Conservation (phyloP, 768 basidiomycete species). For the Termitomyces sp. region DNA sequence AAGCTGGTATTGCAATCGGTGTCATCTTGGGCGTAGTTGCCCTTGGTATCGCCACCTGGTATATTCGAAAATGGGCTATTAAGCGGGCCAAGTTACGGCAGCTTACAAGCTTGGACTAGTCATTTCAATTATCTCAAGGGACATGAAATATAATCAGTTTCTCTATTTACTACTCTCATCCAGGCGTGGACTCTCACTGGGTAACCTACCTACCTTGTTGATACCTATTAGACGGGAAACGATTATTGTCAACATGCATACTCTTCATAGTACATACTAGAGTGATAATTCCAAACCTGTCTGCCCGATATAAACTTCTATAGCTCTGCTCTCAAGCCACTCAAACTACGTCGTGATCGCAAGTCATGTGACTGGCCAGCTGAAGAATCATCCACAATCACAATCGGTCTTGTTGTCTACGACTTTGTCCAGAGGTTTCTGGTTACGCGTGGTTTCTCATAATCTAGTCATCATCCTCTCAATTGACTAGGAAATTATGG, state of each 20-base stretch:
- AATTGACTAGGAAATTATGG: constrained; percentile 2
- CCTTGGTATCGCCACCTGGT: constrained; percentile 35
- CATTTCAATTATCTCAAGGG: background rate
- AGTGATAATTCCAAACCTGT: no score
- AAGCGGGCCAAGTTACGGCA: constrained; percentile 20
- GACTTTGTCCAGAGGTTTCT: constrained; percentile 1
- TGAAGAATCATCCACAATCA: constrained; percentile 17
- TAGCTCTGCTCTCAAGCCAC: no score
- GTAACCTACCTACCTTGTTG: no score
- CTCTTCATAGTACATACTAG: background rate
- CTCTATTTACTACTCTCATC: background rate
- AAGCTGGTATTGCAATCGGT: constrained; percentile 37
- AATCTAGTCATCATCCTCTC: background rate
- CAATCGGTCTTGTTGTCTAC: constrained; percentile 3
- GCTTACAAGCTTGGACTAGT: constrained; percentile 17
- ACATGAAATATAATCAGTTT: background rate
- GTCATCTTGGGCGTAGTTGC: constrained; percentile 40
- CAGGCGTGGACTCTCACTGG: no score
- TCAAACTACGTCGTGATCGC: background rate
- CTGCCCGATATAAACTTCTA: no score
- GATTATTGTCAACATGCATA: background rate
- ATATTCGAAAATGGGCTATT: constrained; percentile 43
- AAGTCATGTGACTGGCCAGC: constrained; percentile 10
- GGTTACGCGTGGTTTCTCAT: background rate
- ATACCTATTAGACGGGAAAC: no score